phyloP scores from a whole-genome alignment of 768 basidiomycete genomes.

The Chalciporus sphaerocephalus region DNA sequence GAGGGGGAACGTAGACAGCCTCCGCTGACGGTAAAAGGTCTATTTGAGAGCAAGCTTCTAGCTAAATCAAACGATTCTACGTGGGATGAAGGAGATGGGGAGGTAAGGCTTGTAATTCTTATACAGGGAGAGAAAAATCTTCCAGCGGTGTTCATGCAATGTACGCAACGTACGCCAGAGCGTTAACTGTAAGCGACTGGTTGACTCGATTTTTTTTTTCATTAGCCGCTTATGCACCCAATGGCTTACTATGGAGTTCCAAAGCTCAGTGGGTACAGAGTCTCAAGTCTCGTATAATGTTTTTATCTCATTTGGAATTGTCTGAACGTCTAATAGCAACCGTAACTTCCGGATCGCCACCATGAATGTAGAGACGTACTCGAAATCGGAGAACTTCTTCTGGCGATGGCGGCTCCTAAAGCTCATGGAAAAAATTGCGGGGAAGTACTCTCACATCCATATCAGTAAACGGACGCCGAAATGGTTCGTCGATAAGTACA shows the following conservation, averaged over 20 bases:
- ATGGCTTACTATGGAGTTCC: constrained; percentile 32
- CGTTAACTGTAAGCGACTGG: neutral
- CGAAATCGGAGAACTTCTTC: constrained; percentile 46
- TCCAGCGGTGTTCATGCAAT: constrained; percentile 38
- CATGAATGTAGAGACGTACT: constrained; percentile 43
- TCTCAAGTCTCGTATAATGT: neutral
- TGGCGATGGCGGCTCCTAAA: constrained; percentile 46
- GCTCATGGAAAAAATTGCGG: constrained; percentile 43
- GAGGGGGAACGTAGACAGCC: constrained; percentile 18
- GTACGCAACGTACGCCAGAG: constrained; percentile 37
- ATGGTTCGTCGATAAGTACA: constrained; percentile 48
- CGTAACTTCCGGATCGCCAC: constrained; percentile 44
- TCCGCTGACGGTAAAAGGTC: constrained; percentile 32
- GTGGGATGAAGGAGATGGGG: constrained; percentile 10
- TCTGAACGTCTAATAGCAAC: constrained; percentile 26
- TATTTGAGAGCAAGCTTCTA: constrained; percentile 30
- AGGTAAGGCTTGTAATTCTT: constrained; percentile 34
- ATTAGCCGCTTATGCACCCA: constrained; percentile 25
- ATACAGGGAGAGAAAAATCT: constrained; percentile 41
- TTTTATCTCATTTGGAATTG: neutral
- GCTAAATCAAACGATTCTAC: constrained; percentile 13
- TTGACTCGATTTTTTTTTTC: neutral
- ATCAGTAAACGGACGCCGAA: constrained; percentile 40
- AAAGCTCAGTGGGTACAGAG: constrained; percentile 25
- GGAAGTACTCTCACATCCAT: constrained; percentile 32